A percentile compares a stretch with the other conserved stretches of the same genome.
These are phyloP conservation scores for Podospora tetraspora DNA, from an alignment of 495 filamentous ascomycete genomes.

Conservation along the genomic window DNA sequence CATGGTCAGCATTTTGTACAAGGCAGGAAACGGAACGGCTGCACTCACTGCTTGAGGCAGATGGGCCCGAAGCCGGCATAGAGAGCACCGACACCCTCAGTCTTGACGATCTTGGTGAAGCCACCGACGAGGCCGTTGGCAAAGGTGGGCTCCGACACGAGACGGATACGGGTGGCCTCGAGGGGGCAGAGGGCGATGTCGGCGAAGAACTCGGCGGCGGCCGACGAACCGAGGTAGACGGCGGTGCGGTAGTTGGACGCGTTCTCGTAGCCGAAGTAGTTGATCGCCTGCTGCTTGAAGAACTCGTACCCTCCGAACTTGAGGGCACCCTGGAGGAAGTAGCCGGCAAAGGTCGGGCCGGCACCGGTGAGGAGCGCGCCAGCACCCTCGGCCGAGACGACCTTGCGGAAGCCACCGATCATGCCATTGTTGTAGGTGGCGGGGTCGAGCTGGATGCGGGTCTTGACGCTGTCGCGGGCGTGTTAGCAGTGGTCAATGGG, in stretches of 20 bases:
- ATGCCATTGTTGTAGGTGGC: conserved; percentile 84
- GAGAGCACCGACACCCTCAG: conserved; percentile 83
- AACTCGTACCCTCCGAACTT: conserved; percentile 95
- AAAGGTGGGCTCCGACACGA: conserved; percentile 85
- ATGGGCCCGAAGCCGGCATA: conserved; percentile 94
- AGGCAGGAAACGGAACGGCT: background rate
- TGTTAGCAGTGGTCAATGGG: conserved; percentile 14
- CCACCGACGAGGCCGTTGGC: conserved; percentile 75
- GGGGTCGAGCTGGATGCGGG: conserved; percentile 88
- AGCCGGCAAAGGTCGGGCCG: conserved; percentile 83
- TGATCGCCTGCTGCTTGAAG: conserved; percentile 92
- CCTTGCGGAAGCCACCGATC: conserved; percentile 80
- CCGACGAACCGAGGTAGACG: conserved; percentile 83
- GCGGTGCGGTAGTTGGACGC: conserved; percentile 81
- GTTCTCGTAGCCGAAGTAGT: conserved; percentile 69
- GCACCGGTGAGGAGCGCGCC: conserved; percentile 83
- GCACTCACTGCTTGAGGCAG: conserved; percentile 88
- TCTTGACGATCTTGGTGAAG: conserved; percentile 78
- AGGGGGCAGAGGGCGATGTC: conserved; percentile 91
- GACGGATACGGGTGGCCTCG: conserved; percentile 91
- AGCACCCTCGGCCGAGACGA: conserved; percentile 77
- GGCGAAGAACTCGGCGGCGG: conserved; percentile 85
- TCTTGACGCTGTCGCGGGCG: conserved; percentile 69
- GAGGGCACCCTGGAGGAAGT: conserved; percentile 92
- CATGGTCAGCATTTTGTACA: conserved; percentile 12